Base-by-base conservation (phyloP, 1,139 yeast species). In the Blastobotrys apis region DNA sequence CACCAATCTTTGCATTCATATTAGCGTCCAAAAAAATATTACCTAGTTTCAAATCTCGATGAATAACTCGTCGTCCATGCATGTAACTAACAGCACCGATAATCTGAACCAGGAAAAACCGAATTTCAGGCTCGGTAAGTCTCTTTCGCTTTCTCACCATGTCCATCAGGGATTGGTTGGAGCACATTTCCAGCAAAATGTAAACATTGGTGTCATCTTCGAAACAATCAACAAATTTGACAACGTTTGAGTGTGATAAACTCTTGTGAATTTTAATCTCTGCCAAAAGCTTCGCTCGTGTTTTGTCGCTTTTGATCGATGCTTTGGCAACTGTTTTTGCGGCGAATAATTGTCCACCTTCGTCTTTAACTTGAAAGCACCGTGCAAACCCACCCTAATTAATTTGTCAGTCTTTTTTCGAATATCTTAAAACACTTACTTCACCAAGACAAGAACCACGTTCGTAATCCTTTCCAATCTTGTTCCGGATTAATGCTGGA, bases 271-370 rank as follows among this genome's bases (percentile, higher is more conserved):
- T 90, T 63, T 90, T 90, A 62, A 94, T 92, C 66, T 94, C 99
- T 33, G 95, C 86, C 52, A 92, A 73, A 25, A 71, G 64, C 58
- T 94, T 92, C 17, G 90, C 84, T 59, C 86, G 82, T 17, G 97
- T 88, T 72, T 92, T 92, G 59, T 86, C 95, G 52, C 85, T 83
- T 56, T 83, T 84, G 54, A 94, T 83, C 15, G 97, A 87, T 1
- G 90, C 90, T 67, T 92, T 94, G 41, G 99, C 98, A 36, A 94
- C 95, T 0, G 98, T 94, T 62, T 94, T 94, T 29, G 99, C 99
- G 23, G 98, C 99, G 67, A 75, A 92, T 3, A 87, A 77, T 60
- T 81, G 79, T 31, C 97, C 97, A 50, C 77, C 73, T 51, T 90
- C 83, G 64, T 87, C 95, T 62, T 84, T 86, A 74, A 94, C 94